These are phyloP conservation scores for Mrakia gelida DNA, from an alignment of 768 basidiomycete species.

Conservation along the genomic window DNA sequence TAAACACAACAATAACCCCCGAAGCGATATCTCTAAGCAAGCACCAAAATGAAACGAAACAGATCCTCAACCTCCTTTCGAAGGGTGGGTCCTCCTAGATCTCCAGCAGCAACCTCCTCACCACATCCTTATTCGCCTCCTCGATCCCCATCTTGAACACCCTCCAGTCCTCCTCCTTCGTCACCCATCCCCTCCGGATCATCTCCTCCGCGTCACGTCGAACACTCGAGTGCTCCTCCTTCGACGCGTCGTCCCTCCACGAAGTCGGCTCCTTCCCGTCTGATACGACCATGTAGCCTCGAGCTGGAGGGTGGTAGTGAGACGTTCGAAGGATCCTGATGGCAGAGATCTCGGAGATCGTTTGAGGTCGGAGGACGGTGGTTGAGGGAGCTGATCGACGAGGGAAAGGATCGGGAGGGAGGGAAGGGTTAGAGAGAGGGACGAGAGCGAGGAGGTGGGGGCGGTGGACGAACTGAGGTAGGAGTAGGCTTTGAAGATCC, in stretches of 20 bases:
- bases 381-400: background rate
- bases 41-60: no score
- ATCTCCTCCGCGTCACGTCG: background rate
- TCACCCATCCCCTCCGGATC: slow-evolving; percentile 1
- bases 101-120: background rate
- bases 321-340: background rate
- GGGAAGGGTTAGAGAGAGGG: no score
- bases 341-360: background rate
- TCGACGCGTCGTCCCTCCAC: no score
- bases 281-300: background rate
- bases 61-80: no score
- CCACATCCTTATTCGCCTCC: background rate
- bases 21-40: no score
- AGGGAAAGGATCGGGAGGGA: no score
- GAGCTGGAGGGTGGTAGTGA: background rate
- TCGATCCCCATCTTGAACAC: background rate
- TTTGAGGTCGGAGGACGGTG: background rate
- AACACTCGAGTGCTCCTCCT: background rate
- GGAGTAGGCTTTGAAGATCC: background rate
- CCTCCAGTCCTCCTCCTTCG: background rate
- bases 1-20: no score
- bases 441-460: no score
- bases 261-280: background rate
- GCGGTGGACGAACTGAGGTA: background rate
- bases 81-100: no score